phyloP scores from a whole-genome alignment of 768 basidiomycete species.

The Dacryopinax primogenitus region DNA sequence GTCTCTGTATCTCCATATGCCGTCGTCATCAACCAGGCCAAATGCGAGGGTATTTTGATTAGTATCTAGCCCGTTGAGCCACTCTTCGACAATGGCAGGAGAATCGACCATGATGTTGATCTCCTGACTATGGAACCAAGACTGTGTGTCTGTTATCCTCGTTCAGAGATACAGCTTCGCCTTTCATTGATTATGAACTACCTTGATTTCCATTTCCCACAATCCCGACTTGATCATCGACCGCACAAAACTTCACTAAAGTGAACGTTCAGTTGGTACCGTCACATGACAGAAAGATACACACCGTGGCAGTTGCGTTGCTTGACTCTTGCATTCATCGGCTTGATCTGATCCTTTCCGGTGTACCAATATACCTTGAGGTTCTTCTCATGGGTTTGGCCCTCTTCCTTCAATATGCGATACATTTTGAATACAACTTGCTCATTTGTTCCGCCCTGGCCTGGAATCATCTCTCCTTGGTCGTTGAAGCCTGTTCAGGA shows the following conservation, averaged over 20 bases:
- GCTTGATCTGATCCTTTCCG: constrained; percentile 50
- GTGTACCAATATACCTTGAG: constrained; percentile 48
- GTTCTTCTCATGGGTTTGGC: constrained; percentile 33
- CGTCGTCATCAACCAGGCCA: constrained; percentile 38
- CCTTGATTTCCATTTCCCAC: constrained; percentile 60
- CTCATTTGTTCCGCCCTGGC: constrained; percentile 62
- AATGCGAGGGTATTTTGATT: constrained; percentile 48
- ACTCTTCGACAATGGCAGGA: constrained; percentile 39
- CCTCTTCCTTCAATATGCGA: constrained; percentile 34
- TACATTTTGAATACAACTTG: constrained; percentile 51
- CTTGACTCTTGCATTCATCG: constrained; percentile 51
- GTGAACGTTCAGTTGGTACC: background rate
- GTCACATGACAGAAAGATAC: constrained; percentile 15
- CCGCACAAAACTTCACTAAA: constrained; percentile 49
- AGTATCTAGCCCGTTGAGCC: constrained; percentile 40
- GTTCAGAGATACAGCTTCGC: background rate
- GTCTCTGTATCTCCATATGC: constrained; percentile 43
- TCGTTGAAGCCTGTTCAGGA: constrained; percentile 37
- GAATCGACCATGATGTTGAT: constrained; percentile 53
- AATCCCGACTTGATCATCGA: constrained; percentile 53
- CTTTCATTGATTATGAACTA: constrained; percentile 15
- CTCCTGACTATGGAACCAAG: constrained; percentile 62
- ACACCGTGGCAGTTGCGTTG: constrained; percentile 56
- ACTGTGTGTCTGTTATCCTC: constrained; percentile 39
- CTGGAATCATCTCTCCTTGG: constrained; percentile 49